Conservation (phyloP, 139 green algal genomes). For the Nannochloris sp. region DNA sequence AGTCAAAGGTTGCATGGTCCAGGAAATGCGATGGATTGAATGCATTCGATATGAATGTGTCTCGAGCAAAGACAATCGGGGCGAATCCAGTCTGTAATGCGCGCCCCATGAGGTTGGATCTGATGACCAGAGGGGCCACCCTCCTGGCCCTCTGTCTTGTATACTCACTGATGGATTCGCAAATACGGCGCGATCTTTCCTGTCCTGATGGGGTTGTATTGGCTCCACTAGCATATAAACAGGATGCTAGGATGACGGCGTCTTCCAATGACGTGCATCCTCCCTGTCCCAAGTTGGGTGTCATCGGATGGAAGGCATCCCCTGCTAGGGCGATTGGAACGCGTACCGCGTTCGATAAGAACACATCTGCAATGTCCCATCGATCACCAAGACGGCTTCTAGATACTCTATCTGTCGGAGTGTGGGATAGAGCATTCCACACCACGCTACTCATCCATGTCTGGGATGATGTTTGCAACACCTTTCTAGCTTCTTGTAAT, state of each 20-base stretch:
- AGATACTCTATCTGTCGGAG: constrained; percentile 25
- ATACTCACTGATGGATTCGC: constrained; percentile 34
- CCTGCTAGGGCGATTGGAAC: constrained; percentile 44
- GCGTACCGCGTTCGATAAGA: constrained; percentile 1
- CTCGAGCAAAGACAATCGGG: constrained; percentile 31
- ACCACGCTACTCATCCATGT: constrained; percentile 41
- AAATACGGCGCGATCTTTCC: constrained; percentile 9
- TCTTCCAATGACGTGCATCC: constrained; percentile 67
- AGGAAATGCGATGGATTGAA: constrained; percentile 48
- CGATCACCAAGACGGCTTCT: constrained; percentile 45
- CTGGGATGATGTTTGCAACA: constrained; percentile 12
- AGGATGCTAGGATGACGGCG: constrained; percentile 44
- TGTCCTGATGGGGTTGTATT: not conserved
- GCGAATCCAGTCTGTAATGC: constrained; percentile 40
- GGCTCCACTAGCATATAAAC: constrained; percentile 17
- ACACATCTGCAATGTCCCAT: constrained; percentile 18
- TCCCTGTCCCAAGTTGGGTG: constrained; percentile 52
- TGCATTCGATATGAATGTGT: constrained; percentile 29
- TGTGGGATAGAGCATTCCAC: constrained; percentile 29
- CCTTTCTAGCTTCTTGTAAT: constrained; percentile 28
- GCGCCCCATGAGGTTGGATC: constrained; percentile 37
- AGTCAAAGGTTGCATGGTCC: constrained; percentile 49
- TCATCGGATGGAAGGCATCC: constrained; percentile 76
- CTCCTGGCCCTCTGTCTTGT: constrained; percentile 33
- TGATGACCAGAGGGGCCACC: constrained; percentile 32